Evolutionary conservation across 257 asterid genomes (phyloP).

Genomic region (Solanum ossicruentum): DNA sequence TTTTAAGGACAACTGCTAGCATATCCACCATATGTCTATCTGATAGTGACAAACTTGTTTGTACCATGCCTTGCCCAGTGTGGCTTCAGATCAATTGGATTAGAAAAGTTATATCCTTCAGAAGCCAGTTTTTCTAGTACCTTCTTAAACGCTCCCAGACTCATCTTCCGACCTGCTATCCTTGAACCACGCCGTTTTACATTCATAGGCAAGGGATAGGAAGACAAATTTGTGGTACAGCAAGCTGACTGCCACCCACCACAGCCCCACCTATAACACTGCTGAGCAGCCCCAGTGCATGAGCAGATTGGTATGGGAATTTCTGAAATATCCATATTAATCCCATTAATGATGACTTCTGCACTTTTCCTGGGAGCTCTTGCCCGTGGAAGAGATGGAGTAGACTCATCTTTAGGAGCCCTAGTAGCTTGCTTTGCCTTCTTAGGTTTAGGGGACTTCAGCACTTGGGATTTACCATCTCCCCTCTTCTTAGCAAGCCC

Average conservation of each 20-base stretch:
- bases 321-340: constrained; percentile 58
- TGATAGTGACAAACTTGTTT: constrained; percentile 77
- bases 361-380: constrained; percentile 72
- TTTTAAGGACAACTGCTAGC: constrained; percentile 8
- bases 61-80: constrained; percentile 96
- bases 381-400: constrained; percentile 27
- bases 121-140: constrained; percentile 70
- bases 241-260: constrained; percentile 99
- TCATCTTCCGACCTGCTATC: constrained; percentile 90
- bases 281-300: constrained; percentile 73
- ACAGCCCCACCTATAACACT: constrained; percentile 89
- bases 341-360: constrained; percentile 62
- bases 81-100: constrained; percentile 63
- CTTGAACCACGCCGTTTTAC: constrained; percentile 74
- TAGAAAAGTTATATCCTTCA: constrained; percentile 59
- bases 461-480: constrained; percentile 18
- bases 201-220: constrained; percentile 75
- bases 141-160: constrained; percentile 83
- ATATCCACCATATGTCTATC: constrained; percentile 27
- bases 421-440: constrained; percentile 46
- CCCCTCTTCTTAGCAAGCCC: constrained; percentile 40
- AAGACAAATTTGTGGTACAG: constrained; percentile 61
- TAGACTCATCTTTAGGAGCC: constrained; percentile 27
- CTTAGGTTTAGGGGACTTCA: constrained; percentile 38
- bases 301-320: constrained; percentile 74